Base-by-base conservation (phyloP, 768 basidiomycete genomes). In the Goffeauzyma gilvescens region DNA sequence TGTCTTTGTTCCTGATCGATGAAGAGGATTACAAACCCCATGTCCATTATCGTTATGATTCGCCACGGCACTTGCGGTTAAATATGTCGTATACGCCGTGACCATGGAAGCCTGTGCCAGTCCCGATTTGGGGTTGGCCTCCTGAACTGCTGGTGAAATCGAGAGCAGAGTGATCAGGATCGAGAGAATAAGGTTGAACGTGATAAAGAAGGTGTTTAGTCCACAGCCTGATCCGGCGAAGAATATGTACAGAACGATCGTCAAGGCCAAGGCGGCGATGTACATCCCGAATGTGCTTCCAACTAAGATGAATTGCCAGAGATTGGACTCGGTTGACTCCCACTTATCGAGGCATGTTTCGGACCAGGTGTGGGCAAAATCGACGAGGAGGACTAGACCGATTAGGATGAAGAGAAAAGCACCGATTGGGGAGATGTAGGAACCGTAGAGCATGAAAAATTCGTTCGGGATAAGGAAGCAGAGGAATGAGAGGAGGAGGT, bases 361-460 rank as follows among this genome's bases (percentile, higher is more conserved):
- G 13, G 86, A 85, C 89, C 89, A 96, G 5, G 84, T 81, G 60
- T 98, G 93, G 2, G 93, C 93, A 57, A 96, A 96, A 68, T 98
- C 93, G 64, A 98, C 81, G 44, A 98, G 77, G 32, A 98, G 78
- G 44, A 98, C 84, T 22, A 98, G 78, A 35, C 93, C 93, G 50
- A 98, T 79, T 25, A 96, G 76, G 60, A 98, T 95, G 69, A 98
- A 98, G 47, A 87, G 61, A 5, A 81, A 84, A 0, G 90, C 84
- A 27, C 93, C 93, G 42, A 95, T 75, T 32, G 93, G 72, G 18
- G 89, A 74, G 46, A 68, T 51, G 56, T 93, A 90, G 52, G 89
- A 86, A 25, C 87, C 89, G 81, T 86, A 96, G 63, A 93, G 83
- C 67, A 96, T 87, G 69, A 96, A 96, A 74, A 89, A 87, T 35